A percentile compares a stretch with the other conserved stretches of the same genome.
Conservation (phyloP, 148 eudicot genomes). For the Fagopyrum homotropicum region DNA sequence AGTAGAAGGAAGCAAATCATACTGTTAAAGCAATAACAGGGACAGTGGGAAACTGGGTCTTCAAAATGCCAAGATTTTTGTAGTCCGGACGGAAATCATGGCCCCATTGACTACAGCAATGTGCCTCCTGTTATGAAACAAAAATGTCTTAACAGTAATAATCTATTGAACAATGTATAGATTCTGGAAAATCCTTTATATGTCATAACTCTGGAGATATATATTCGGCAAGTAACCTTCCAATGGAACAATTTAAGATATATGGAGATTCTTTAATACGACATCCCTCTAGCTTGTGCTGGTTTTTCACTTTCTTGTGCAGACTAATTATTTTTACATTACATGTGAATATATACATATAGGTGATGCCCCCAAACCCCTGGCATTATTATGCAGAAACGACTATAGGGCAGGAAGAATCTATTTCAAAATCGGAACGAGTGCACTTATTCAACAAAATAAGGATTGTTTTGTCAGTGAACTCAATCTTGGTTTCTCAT, state of each 20-base stretch:
- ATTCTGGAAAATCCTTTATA: background rate
- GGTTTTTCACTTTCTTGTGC: background rate
- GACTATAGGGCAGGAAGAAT: background rate
- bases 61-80: constrained; percentile 92
- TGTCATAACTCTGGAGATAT: background rate
- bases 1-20: constrained; percentile 15
- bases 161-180: background rate
- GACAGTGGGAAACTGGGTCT: constrained; percentile 91
- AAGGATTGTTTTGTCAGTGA: no score
- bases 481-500: no score
- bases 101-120: constrained; percentile 99
- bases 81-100: constrained; percentile 99
- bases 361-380: background rate
- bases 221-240: background rate
- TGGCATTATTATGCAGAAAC: background rate
- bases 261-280: no score
- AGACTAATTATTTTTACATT: background rate
- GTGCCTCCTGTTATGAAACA: constrained; percentile 67
- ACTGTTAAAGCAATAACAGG: constrained; percentile 96
- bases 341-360: background rate
- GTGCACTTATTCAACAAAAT: no score
- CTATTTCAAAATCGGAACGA: background rate
- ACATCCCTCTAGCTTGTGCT: background rate
- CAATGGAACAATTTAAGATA: background rate
- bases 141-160: background rate